Percentiles rank a stretch among this genome's conserved stretches.
These are phyloP conservation scores for Sclerotinia nivalis DNA, from an alignment of 2,329 filamentous ascomycete genomes.

Conservation along the genomic window DNA sequence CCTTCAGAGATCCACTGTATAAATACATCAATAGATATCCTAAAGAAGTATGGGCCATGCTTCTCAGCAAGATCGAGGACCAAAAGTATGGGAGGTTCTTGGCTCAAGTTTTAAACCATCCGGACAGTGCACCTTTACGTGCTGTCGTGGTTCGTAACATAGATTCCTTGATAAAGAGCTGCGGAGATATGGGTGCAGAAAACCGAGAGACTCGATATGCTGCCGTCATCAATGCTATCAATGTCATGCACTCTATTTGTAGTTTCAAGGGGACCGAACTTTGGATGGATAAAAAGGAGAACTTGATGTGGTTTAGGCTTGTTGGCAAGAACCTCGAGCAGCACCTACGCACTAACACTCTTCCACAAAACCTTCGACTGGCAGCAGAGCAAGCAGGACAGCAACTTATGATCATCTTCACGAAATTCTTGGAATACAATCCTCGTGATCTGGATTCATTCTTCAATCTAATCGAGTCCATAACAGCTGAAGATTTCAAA, in stretches of 20 bases:
- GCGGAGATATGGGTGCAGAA: conserved; percentile 62
- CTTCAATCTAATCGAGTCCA: conserved; percentile 78
- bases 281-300: conserved; percentile 71
- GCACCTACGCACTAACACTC: conserved; percentile 67
- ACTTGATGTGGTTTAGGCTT: conserved; percentile 59
- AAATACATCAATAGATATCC: conserved; percentile 93
- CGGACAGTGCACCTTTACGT: conserved; percentile 72
- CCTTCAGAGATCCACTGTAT: conserved; percentile 86
- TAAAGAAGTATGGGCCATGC: conserved; percentile 79
- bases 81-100: conserved; percentile 88
- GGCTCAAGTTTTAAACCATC: conserved; percentile 78
- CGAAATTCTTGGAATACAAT: conserved; percentile 73
- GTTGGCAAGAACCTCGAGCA: conserved; percentile 78
- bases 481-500: conserved; percentile 82
- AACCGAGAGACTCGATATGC: conserved; percentile 68
- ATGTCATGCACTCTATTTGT: conserved; percentile 78
- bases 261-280: conserved; percentile 59
- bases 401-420: conserved; percentile 82
- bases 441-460: conserved; percentile 79
- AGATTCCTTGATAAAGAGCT: conserved; percentile 68
- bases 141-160: conserved; percentile 73
- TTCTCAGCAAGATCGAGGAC: conserved; percentile 78
- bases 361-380: conserved; percentile 73
- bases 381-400: conserved; percentile 87
- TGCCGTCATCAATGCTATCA: conserved; percentile 83